phyloP scores from a whole-genome alignment of 192 early-diverging fungal species.

The Oehlia diaphana region DNA sequence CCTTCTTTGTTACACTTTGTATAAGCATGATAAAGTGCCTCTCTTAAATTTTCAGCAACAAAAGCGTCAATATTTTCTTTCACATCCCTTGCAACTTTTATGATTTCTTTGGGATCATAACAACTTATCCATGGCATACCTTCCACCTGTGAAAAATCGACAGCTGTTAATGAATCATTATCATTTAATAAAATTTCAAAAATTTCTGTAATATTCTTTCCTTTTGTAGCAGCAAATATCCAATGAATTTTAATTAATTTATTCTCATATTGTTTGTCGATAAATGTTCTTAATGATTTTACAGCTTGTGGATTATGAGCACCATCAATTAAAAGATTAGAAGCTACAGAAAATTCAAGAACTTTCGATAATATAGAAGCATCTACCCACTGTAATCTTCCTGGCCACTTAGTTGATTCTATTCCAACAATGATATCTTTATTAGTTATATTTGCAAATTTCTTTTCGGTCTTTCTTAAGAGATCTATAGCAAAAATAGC shows the following conservation, averaged over 20 bases:
- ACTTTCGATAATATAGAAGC: conserved; percentile 14
- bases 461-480: conserved; percentile 45
- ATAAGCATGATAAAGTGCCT: conserved; percentile 42
- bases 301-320: conserved; percentile 87
- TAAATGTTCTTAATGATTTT: conserved; percentile 60
- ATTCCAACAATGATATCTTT: conserved; percentile 65
- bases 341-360: neutral
- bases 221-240: conserved; percentile 74
- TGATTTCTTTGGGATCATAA: conserved; percentile 49
- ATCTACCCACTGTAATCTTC: conserved; percentile 74
- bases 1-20: conserved; percentile 29
- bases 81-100: conserved; percentile 28
- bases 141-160: conserved; percentile 72
- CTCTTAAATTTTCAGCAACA: conserved; percentile 37
- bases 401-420: conserved; percentile 72
- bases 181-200: conserved; percentile 56
- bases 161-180: conserved; percentile 66
- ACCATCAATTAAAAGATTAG: conserved; percentile 79
- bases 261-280: conserved; percentile 45
- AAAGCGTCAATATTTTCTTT: conserved; percentile 22
- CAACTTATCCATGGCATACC: conserved; percentile 88
- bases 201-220: conserved; percentile 65
- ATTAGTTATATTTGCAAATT: conserved; percentile 43
- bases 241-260: conserved; percentile 57
- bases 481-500: conserved; percentile 64